Base-by-base conservation (phyloP, 768 basidiomycete species). In the Pleurotus tuoliensis region DNA sequence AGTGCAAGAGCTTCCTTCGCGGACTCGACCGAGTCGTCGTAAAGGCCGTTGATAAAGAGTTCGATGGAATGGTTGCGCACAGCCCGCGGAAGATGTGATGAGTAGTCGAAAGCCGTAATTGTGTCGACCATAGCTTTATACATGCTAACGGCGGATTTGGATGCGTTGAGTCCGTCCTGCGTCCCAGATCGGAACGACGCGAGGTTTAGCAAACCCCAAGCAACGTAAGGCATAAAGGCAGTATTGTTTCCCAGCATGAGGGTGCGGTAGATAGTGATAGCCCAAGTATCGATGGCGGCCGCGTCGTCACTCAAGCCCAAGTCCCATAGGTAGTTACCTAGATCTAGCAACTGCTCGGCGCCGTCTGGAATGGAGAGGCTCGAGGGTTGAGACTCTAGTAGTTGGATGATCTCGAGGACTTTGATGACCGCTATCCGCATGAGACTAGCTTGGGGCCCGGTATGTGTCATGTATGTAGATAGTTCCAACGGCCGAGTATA, bases 261-360 rank as follows among this genome's bases (percentile, higher is more conserved):
- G 5, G 51, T 53, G 22, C 51, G 51, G 27, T 53, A 53, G 51
- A 53, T 53, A 18, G 39, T 24, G 37, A 53, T 53, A 12, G 51
- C 37, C 51, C 51, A 53, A 5, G 38, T 53, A 38, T 53, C 39
- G 22, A 53, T 22, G 24, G 51, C 51, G 24, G 39, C 51, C 5
- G 37, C 51, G n/a, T 53, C 51, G 9, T 24, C 9, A 11, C 22
- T 5, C 15, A 53, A 12, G 18, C 22, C 51, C 39, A 53, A 12
- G 18, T 53, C 38, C 51, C 51, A 53, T 20, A 53, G 24, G 4
- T 39, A 30, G 37, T n/a, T 40, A n/a, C 38, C 51, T 11, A 53
- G 39, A 20, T 40, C 39, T 24, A 53, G 39, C 20, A 53, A 53
- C 5, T 53, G 16, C 20, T 53, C 39, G 16, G 51, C 51, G 20